A percentile compares a stretch with the other conserved stretches of the same genome.
Conservation (phyloP, 2,329 filamentous ascomycete species). For the Aspergillus udagawae region DNA sequence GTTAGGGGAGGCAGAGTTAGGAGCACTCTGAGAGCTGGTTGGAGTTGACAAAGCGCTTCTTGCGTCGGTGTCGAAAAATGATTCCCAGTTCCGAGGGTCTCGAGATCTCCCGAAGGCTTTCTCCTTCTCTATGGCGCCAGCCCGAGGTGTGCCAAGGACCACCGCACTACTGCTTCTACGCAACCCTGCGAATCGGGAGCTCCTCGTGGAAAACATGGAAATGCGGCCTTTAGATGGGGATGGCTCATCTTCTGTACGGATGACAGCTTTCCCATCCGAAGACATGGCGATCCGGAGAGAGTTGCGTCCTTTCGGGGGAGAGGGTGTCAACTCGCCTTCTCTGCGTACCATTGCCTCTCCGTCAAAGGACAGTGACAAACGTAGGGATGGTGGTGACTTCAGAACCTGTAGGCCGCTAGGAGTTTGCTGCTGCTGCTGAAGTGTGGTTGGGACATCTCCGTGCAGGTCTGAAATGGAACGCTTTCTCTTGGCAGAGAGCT, state of each 20-base stretch:
- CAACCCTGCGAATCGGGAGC: conserved; percentile 51
- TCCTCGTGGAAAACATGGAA: conserved; percentile 45
- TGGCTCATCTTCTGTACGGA: conserved; percentile 67
- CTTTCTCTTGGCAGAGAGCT: conserved; percentile 29
- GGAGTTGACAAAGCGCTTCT: conserved; percentile 76
- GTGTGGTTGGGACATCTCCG: conserved; percentile 8
- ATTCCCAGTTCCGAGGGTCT: conserved; percentile 87
- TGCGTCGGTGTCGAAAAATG: conserved; percentile 76
- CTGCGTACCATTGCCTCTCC: conserved; percentile 37
- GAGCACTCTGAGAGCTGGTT: conserved; percentile 69
- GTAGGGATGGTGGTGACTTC: conserved; percentile 36
- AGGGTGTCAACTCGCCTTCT: conserved; percentile 38
- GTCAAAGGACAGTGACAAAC: conserved; percentile 40
- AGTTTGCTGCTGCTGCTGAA: not conserved
- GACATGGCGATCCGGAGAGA: conserved; percentile 76
- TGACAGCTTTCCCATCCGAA: conserved; percentile 83
- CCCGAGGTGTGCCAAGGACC: conserved; percentile 53
- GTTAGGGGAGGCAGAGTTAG: conserved; percentile 67
- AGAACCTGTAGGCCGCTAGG: conserved; percentile 16
- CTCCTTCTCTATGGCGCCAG: conserved; percentile 46
- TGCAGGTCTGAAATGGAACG: conserved; percentile 29
- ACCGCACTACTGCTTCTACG: conserved; percentile 70
- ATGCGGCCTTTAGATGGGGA: conserved; percentile 58
- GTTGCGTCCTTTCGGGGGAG: conserved; percentile 37
- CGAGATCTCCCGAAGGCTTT: conserved; percentile 70